A percentile compares a stretch with the other conserved stretches of the same genome.
Conservation (phyloP, 2,329 filamentous ascomycete species). For the Penicillium sp. region DNA sequence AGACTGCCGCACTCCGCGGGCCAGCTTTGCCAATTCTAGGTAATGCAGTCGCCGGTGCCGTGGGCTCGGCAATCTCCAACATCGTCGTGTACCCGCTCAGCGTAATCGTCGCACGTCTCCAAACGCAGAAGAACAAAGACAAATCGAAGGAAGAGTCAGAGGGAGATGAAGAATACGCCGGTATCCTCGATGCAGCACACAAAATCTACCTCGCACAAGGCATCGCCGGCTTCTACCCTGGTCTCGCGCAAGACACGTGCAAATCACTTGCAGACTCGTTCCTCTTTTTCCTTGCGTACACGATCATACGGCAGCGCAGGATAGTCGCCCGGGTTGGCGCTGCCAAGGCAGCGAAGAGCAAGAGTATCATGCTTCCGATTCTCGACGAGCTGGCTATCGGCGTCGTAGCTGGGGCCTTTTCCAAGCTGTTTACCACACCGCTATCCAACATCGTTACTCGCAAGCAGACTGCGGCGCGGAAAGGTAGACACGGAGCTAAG, state of each 20-base stretch:
- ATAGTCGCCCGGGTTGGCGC: slow-evolving; percentile 37
- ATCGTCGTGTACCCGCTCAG: slow-evolving; percentile 75
- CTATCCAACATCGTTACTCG: slow-evolving; percentile 76
- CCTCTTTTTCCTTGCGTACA: slow-evolving; percentile 82
- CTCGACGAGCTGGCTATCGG: slow-evolving; percentile 72
- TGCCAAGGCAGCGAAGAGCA: slow-evolving; percentile 19
- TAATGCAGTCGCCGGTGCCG: slow-evolving; percentile 74
- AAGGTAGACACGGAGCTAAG: slow-evolving; percentile 2
- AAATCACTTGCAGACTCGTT: slow-evolving; percentile 73
- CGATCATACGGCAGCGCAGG: slow-evolving; percentile 47
- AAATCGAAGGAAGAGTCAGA: slow-evolving; percentile 49
- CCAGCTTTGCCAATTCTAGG: slow-evolving; percentile 66
- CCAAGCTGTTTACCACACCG: slow-evolving; percentile 72
- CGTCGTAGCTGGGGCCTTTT: slow-evolving; percentile 64
- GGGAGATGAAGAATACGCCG: slow-evolving; percentile 53
- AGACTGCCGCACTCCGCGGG: slow-evolving; percentile 31
- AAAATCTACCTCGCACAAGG: slow-evolving; percentile 70
- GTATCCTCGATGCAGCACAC: slow-evolving; percentile 63
- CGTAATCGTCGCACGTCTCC: slow-evolving; percentile 74
- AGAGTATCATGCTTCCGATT: slow-evolving; percentile 49
- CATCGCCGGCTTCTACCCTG: slow-evolving; percentile 68
- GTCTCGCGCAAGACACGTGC: slow-evolving; percentile 58
- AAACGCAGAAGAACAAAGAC: slow-evolving; percentile 61
- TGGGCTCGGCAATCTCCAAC: slow-evolving; percentile 74
- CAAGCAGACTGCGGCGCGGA: slow-evolving; percentile 60